Percentiles rank a stretch among this genome's conserved stretches.
Conservation (phyloP, 176 grass and related monocot species). For the Oryza meridionalis region DNA sequence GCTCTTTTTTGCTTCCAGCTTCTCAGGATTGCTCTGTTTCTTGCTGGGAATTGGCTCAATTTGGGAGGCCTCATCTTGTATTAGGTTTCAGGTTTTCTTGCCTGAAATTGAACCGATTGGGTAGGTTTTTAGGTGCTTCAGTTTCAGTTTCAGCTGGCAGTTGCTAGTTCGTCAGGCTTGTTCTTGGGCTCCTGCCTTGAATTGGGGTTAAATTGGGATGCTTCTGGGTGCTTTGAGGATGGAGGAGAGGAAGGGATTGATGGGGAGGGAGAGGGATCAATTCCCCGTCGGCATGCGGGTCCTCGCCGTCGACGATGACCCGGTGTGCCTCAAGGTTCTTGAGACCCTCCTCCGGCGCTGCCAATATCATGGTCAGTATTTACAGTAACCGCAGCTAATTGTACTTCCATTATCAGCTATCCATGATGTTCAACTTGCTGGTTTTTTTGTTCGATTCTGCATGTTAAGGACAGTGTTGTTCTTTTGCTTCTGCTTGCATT, state of each 20-base stretch:
- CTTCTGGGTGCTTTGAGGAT: conserved; percentile 27
- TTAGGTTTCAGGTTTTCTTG: conserved; percentile 2
- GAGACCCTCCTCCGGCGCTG: conserved; percentile 53
- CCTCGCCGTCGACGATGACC: conserved; percentile 81
- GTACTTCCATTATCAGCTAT: not conserved
- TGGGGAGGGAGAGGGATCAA: conserved; percentile 45
- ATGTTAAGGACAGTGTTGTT: not conserved
- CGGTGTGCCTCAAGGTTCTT: conserved; percentile 67
- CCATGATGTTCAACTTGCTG: not conserved
- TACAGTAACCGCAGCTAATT: not conserved
- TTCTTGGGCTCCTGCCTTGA: not conserved
- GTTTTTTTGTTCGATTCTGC: conserved; percentile 15
- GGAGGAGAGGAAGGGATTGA: conserved; percentile 39
- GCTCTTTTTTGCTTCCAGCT: conserved; percentile 1
- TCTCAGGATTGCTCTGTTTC: conserved; percentile 8
- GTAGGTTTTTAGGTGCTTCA: not conserved
- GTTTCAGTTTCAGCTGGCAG: not conserved
- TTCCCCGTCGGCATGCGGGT: conserved; percentile 85
- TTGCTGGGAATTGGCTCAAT: not conserved
- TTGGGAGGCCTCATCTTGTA: not conserved
- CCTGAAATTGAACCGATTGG: not conserved
- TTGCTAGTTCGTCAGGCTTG: not conserved
- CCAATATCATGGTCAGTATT: conserved; percentile 49
- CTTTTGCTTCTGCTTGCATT: not conserved
- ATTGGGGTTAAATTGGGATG: conserved; percentile 16